Conservation (phyloP, 257 asterid genomes). For the Marsdenia floribunda region DNA sequence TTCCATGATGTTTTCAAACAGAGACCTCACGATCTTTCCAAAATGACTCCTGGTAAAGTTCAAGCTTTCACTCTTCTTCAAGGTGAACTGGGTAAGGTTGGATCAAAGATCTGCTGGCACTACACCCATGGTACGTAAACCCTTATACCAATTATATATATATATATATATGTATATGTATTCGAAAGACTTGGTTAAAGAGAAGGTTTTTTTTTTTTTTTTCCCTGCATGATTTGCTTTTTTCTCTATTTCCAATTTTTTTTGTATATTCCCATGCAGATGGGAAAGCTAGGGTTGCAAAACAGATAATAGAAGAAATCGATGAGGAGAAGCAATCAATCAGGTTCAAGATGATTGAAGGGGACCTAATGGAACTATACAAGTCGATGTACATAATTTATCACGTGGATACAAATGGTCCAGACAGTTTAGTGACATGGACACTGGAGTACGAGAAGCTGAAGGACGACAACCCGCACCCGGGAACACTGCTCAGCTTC, state of each 20-base stretch:
- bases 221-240: no score
- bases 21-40: slow-evolving; percentile 21
- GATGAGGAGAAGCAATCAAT: slow-evolving; percentile 37
- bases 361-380: slow-evolving; percentile 40
- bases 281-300: slow-evolving; percentile 32
- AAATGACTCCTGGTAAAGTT: slow-evolving; percentile 3
- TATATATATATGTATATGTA: no score
- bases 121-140: slow-evolving; percentile 22
- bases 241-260: no score
- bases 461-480: slow-evolving; percentile 27
- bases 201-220: no score
- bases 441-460: slow-evolving; percentile 37
- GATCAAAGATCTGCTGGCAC: slow-evolving; percentile 16
- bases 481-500: slow-evolving; percentile 26
- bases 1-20: slow-evolving; percentile 17
- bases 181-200: no score
- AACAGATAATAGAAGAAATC: slow-evolving; percentile 33
- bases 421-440: slow-evolving; percentile 32
- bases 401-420: slow-evolving; percentile 26
- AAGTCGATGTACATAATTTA: slow-evolving; percentile 22
- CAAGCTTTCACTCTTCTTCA: slow-evolving; percentile 18
- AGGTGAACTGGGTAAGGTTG: slow-evolving; percentile 14
- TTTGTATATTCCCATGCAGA: slow-evolving; percentile 10
- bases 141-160: no score
- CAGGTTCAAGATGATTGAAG: slow-evolving; percentile 33